Evolutionary conservation across 306 rosid genomes (phyloP), one percentile per base, ranked within the genome.

Genomic region (Acacia confusa): DNA sequence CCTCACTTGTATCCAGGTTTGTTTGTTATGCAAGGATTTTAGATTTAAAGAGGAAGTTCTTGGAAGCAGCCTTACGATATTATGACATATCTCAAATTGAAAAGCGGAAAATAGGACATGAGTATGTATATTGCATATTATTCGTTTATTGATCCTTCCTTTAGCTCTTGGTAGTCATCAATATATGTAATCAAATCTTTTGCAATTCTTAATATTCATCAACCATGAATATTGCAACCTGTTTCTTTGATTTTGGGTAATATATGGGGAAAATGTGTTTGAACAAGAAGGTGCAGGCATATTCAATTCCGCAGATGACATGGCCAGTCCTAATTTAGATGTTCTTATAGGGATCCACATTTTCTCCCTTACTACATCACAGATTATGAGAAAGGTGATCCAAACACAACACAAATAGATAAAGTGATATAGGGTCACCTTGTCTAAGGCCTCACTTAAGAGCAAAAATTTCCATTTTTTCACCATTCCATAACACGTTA

Each of bases 71-170:
- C 55, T 83, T 95, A 44, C 93, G 99, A 47, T 93, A 93, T 80
- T 95, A 95, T 85, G 94, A 84, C 83, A 93, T 95, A 83, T 95
- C 99, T 84, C 98, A 95, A 84, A 95, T 95, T 84, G 98, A 95
- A 87, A 93, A 95, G 92, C 92, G 97, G 85, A 81, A 95, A 85
- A 95, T 93, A 79, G 98, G 98, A 76, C 97, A 95, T 1, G 94
- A 93, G 99, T 95, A 95, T 74, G 99, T 87, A 48, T 75, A 63
- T 41, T 81, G 32, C 58, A 0, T 70, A 50, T 61, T 61, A 60
- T 60, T 25, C 25, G 10, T 61, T 67, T 64, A 52, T 58, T 71
- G 24, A 15, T 30, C 67, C 67, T 32, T 65, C 68, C 28, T 40
- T 40, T 3, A 4, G 6, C 28, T 80, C 36, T 72, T 27, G 36